Conservation (phyloP, 2,329 filamentous ascomycete species). For the Teratosphaeria viscida region DNA sequence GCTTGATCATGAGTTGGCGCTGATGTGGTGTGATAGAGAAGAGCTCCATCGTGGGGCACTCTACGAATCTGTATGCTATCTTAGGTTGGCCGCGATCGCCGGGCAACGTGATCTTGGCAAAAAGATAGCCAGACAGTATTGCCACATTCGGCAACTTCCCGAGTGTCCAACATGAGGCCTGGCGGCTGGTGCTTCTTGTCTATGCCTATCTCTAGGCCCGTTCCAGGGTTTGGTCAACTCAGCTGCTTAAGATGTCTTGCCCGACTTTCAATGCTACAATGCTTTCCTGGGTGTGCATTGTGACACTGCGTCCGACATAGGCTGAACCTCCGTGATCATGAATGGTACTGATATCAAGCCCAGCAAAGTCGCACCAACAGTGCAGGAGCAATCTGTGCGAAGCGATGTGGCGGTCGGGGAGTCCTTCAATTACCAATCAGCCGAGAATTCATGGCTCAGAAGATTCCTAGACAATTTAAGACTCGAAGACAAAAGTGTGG, state of each 20-base stretch:
- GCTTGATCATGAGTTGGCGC: background rate
- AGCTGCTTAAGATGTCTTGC: background rate
- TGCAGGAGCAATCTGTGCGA: background rate
- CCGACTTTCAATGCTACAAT: background rate
- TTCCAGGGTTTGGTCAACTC: background rate
- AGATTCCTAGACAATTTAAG: constrained; percentile 10
- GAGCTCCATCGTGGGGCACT: background rate
- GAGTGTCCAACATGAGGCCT: background rate
- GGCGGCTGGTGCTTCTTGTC: background rate
- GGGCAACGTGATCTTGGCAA: constrained; percentile 12
- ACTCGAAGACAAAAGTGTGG: constrained; percentile 1
- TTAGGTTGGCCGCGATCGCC: background rate
- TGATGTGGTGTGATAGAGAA: background rate
- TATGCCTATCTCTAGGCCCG: background rate
- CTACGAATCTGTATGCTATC: background rate
- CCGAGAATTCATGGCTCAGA: background rate
- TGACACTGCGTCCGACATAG: background rate
- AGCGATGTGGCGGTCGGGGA: background rate
- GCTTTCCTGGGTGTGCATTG: background rate
- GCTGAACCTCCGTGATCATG: background rate
- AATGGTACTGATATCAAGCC: background rate
- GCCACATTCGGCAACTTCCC: background rate
- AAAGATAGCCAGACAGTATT: background rate
- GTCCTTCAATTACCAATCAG: background rate
- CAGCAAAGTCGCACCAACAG: background rate